phyloP scores from a whole-genome alignment of 192 early-diverging fungal genomes.

The Entophlyctis luteolus region DNA sequence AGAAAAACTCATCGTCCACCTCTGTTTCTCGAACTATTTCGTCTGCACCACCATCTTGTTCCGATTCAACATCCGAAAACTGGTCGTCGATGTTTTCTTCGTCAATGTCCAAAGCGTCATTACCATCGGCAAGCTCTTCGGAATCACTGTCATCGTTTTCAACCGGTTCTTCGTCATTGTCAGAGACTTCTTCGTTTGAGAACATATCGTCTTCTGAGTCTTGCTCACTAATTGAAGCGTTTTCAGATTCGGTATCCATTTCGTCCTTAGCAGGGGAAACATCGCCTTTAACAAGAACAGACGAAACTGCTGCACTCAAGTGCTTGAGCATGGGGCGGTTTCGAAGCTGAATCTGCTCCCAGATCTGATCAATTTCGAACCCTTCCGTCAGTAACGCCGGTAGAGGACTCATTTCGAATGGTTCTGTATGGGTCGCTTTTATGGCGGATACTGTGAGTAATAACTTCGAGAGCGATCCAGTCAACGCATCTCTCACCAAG shows the following conservation, averaged over 20 bases:
- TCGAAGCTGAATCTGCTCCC: conserved; percentile 86
- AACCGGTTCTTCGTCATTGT: neutral
- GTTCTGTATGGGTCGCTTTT: conserved; percentile 48
- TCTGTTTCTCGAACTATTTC: conserved; percentile 55
- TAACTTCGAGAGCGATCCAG: no score
- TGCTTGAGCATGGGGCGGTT: conserved; percentile 76
- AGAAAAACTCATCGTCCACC: conserved; percentile 93
- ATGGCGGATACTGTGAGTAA: neutral
- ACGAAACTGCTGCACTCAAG: conserved; percentile 27
- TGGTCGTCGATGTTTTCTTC: conserved; percentile 40
- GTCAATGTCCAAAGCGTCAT: conserved; percentile 32
- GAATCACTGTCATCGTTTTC: conserved; percentile 31
- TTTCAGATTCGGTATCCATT: no score
- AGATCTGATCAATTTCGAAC: conserved; percentile 82
- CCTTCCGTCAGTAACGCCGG: conserved; percentile 63
- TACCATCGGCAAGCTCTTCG: conserved; percentile 32
- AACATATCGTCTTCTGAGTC: no score
- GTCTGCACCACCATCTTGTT: conserved; percentile 41
- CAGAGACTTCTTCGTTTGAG: conserved; percentile 25
- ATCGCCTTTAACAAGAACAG: conserved; percentile 29
- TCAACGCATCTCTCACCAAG: conserved; percentile 1
- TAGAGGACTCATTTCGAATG: conserved; percentile 49
- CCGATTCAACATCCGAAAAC: conserved; percentile 40
- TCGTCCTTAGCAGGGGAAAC: conserved; percentile 1
- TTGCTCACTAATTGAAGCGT: no score